phyloP scores from a whole-genome alignment of 768 basidiomycete species.

The Lactarius vividus region DNA sequence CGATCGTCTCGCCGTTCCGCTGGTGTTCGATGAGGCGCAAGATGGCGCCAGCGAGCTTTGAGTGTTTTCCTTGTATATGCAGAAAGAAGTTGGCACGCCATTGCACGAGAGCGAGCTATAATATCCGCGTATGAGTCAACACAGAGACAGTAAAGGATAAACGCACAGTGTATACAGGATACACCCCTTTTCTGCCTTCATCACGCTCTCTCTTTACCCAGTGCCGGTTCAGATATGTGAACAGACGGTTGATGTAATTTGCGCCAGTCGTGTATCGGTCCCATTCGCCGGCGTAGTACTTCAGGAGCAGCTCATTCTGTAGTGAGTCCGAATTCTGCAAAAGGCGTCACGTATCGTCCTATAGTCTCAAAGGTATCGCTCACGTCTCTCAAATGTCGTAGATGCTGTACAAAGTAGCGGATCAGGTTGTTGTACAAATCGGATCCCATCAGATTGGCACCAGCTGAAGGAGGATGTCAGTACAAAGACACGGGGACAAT shows the following conservation, averaged over 20 bases:
- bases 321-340: conserved; percentile 71
- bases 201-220: conserved; percentile 99
- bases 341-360: conserved; percentile 3
- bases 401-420: conserved; percentile 83
- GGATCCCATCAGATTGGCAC: conserved; percentile 94
- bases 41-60: conserved; percentile 83
- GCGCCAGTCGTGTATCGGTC: conserved; percentile 95
- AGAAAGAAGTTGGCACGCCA: conserved; percentile 93
- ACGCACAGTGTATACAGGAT: conserved; percentile 92
- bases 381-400: conserved; percentile 63
- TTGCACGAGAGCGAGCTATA: conserved; percentile 87
- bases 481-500: background rate
- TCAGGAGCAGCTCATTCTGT: conserved; percentile 83
- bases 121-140: conserved; percentile 9
- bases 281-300: conserved; percentile 93
- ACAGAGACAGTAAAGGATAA: background rate
- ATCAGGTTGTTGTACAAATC: conserved; percentile 96
- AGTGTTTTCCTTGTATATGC: conserved; percentile 77
- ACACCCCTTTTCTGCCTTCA: conserved; percentile 92
- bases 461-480: conserved; percentile 46
- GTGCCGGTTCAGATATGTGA: conserved; percentile 97
- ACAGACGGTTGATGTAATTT: conserved; percentile 94
- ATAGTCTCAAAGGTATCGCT: conserved; percentile 36
- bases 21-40: conserved; percentile 90
- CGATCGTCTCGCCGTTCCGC: conserved; percentile 90